Base-by-base conservation (phyloP, 805 yeast genomes). In the Grigorovia yakushimaensis region DNA sequence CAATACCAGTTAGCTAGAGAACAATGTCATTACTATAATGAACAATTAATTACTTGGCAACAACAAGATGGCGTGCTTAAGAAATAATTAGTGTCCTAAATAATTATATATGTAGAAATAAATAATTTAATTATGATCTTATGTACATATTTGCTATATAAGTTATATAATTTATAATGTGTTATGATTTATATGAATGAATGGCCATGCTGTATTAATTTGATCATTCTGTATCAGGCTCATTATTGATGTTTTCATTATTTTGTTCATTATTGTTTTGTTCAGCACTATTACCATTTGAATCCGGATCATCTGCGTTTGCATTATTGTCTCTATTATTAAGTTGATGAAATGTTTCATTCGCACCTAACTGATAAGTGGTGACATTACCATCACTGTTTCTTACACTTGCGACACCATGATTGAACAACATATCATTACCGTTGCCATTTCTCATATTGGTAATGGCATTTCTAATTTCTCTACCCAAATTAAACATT, bases 31-130 rank as follows among this genome's bases (percentile, higher is more conserved):
- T 41, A 71, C 41, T 60, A 72, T 37, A 67, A 67, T 44, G 81
- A 77, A 54, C 70, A 76, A 54, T 55, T 74, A 43, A 67, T 66
- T 37, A 67, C 81, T 23, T 67, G 81, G 68, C 55, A 54, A 22
- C 43, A 46, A 6, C 62, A 61, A 44, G 62, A 58, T 22, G 17
- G 17, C 6, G 7, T 33, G 8, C 15, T 33, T 7, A 33, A n/a
- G 15, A 33, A 15, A 33, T 33, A 33, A 33, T 6, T 9, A 6
- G 9, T 23, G 27, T 6, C 9, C n/a, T n/a, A n/a, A n/a, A n/a
- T n/a, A n/a, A n/a, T n/a, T n/a, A n/a, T n/a, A n/a, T n/a, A n/a
- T n/a, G n/a, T n/a, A n/a, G n/a, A n/a, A 23, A 6, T 23, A 23
- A 23, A 6, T 9, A 23, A 23, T 23, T 23, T 23, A 23, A 6